Evolutionary conservation across 2,329 filamentous ascomycete genomes (phyloP).

Genomic region (Tolypocladium sp.): DNA sequence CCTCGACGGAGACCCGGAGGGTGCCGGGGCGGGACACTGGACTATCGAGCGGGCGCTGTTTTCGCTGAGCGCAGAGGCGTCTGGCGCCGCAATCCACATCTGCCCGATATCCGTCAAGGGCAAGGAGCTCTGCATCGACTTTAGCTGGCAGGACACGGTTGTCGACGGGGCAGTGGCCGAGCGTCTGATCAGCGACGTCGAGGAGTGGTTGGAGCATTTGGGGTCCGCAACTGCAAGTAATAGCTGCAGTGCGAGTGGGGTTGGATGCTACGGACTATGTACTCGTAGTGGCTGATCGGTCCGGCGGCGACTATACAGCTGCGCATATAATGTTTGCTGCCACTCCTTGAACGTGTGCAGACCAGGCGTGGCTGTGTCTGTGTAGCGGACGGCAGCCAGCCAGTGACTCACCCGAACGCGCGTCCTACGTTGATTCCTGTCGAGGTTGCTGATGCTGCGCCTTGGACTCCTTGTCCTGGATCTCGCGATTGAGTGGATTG

Average conservation of each 20-base stretch:
- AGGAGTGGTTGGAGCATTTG: neutral
- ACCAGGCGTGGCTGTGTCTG: neutral
- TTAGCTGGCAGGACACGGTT: constrained; percentile 13
- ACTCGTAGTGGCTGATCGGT: neutral
- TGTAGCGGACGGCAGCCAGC: neutral
- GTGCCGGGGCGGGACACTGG: constrained; percentile 7
- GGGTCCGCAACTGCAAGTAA: neutral
- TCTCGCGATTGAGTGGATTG: no score
- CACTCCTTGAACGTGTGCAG: neutral
- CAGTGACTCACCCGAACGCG: neutral
- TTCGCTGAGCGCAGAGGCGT: constrained; percentile 11
- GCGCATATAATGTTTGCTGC: neutral
- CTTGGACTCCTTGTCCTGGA: neutral
- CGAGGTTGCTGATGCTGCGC: neutral
- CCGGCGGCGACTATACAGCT: neutral
- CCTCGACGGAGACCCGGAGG: constrained; percentile 9
- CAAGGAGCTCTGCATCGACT: constrained; percentile 12
- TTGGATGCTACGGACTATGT: neutral
- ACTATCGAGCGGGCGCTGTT: constrained; percentile 11
- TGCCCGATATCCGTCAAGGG: constrained; percentile 12
- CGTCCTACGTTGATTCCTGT: neutral
- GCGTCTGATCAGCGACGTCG: constrained; percentile 8
- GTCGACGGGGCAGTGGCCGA: constrained; percentile 10
- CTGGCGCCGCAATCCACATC: constrained; percentile 11
- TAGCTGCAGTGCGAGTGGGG: neutral